Conservation (phyloP, 2,329 filamentous ascomycete species). For the Botryotinia convoluta region DNA sequence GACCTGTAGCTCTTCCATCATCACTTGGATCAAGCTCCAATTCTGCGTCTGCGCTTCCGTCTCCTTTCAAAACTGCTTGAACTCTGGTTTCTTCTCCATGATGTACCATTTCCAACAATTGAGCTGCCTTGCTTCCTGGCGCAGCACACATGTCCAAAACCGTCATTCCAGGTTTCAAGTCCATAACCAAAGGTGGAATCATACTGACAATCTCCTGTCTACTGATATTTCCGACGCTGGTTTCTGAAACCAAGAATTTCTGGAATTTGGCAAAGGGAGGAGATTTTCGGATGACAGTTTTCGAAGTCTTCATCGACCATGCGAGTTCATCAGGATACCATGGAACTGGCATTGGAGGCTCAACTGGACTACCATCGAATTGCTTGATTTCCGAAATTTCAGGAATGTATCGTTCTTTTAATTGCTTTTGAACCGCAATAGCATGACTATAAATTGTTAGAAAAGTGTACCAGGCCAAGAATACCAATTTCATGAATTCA, state of each 20-base stretch:
- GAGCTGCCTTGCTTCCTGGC: constrained; percentile 93
- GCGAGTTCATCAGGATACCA: constrained; percentile 96
- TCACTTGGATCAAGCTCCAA: constrained; percentile 63
- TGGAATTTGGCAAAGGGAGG: constrained; percentile 94
- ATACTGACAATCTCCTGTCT: constrained; percentile 98
- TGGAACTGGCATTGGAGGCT: constrained; percentile 74
- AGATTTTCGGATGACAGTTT: constrained; percentile 91
- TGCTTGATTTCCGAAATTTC: constrained; percentile 82
- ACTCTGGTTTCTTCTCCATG: constrained; percentile 87
- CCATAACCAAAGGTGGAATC: constrained; percentile 94
- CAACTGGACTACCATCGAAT: constrained; percentile 76
- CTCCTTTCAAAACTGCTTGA: constrained; percentile 58
- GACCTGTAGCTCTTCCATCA: constrained; percentile 81
- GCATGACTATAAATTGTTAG: constrained; percentile 64
- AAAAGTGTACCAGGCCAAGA: not conserved
- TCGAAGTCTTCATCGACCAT: constrained; percentile 97
- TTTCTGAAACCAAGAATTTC: constrained; percentile 96
- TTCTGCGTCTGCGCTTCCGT: constrained; percentile 39
- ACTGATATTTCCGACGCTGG: constrained; percentile 94
- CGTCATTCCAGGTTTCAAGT: constrained; percentile 85
- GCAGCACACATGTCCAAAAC: constrained; percentile 96
- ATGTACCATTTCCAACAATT: constrained; percentile 93
- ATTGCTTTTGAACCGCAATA: constrained; percentile 82
- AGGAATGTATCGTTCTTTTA: constrained; percentile 86
- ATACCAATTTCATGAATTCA: constrained; percentile 3